Evolutionary conservation across 1,284 basidiomycete genomes (phyloP).

Genomic region (Testicularia cyperi): DNA sequence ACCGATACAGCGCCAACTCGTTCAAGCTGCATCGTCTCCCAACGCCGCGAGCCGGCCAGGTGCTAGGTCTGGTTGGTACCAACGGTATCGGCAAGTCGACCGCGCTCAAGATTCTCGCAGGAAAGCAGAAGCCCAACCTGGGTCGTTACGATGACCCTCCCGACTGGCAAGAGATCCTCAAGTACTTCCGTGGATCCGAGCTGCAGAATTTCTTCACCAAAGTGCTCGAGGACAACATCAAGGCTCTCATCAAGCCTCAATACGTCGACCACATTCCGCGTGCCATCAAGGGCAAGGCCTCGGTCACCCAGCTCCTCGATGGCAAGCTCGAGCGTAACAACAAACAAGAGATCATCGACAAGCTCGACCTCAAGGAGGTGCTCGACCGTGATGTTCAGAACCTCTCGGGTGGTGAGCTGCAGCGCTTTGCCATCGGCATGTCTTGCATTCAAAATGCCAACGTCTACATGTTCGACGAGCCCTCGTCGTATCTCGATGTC

Average conservation of each 20-base stretch:
- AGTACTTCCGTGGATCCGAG: conserved; percentile 60
- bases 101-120: conserved; percentile 58
- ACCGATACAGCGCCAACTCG: conserved; percentile 60
- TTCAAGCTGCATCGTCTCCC: conserved; percentile 60
- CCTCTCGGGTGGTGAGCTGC: conserved; percentile 59
- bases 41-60: conserved; percentile 56
- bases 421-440: conserved; percentile 60
- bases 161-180: conserved; percentile 60
- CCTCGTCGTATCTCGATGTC: conserved; percentile 59
- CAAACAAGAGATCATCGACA: conserved; percentile 51
- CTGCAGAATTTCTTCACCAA: conserved; percentile 60
- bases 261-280: conserved; percentile 60
- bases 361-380: conserved; percentile 55
- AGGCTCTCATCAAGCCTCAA: conserved; percentile 60
- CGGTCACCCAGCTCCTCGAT: conserved; percentile 54
- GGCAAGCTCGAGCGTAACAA: conserved; percentile 57
- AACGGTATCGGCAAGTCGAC: conserved; percentile 60
- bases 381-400: conserved; percentile 56
- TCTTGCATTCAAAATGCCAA: conserved; percentile 58
- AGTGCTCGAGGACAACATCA: conserved; percentile 60
- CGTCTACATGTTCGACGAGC: conserved; percentile 61
- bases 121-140: conserved; percentile 60
- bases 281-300: conserved; percentile 55
- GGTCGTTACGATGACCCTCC: conserved; percentile 60
- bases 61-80: conserved; percentile 59